These are phyloP conservation scores for Alternaria metachromatica DNA, from an alignment of 2,329 filamentous ascomycete species.

Conservation along the genomic window DNA sequence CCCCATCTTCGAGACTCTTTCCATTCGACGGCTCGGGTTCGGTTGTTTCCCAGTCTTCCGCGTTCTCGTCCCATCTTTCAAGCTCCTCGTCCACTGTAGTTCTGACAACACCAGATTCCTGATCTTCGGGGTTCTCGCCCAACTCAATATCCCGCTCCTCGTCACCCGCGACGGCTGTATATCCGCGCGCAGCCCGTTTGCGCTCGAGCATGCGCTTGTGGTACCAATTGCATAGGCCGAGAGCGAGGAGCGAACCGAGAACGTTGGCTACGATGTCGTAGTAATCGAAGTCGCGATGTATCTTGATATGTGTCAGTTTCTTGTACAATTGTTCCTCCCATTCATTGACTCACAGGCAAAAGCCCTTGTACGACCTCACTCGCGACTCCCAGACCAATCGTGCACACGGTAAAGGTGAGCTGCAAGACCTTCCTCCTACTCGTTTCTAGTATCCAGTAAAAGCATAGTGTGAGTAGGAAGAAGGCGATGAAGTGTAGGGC, in stretches of 20 bases:
- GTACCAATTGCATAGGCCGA: conserved; percentile 86
- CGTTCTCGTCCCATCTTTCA: conserved; percentile 94
- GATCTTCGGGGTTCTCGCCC: conserved; percentile 63
- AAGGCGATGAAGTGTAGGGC: conserved; percentile 85
- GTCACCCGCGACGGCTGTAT: conserved; percentile 71
- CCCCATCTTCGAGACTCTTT: conserved; percentile 30
- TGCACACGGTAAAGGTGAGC: conserved; percentile 81
- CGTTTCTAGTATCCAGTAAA: conserved; percentile 98
- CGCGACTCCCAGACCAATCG: conserved; percentile 72
- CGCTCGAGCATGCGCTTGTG: conserved; percentile 95
- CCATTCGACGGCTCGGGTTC: conserved; percentile 48
- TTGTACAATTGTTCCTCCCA: background rate
- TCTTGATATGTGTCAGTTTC: conserved; percentile 36
- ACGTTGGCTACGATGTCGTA: conserved; percentile 90
- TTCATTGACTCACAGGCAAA: conserved; percentile 59
- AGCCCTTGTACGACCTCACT: conserved; percentile 79
- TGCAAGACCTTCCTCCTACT: conserved; percentile 84
- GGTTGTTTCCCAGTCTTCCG: conserved; percentile 70
- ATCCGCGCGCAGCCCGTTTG: conserved; percentile 75
- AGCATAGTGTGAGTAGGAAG: conserved; percentile 82
- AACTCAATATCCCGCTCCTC: conserved; percentile 73
- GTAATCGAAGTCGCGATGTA: conserved; percentile 69
- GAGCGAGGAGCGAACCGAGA: conserved; percentile 73
- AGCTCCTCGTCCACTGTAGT: conserved; percentile 76
- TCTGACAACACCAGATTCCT: conserved; percentile 69